Base-by-base conservation (phyloP, 1,284 basidiomycete species). In the Sporisorium scitamineum region DNA sequence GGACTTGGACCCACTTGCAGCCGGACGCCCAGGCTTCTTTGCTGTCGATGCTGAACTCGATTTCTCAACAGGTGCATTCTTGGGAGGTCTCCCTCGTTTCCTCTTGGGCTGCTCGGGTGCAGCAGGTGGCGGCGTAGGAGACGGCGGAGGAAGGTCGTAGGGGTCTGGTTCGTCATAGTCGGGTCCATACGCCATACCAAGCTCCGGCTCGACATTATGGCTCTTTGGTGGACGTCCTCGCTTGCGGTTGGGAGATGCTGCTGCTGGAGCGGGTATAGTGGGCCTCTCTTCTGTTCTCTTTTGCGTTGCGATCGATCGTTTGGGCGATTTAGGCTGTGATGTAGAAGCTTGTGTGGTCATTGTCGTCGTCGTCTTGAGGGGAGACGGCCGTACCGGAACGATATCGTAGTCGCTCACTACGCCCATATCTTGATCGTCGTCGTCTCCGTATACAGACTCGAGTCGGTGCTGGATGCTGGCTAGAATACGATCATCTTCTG, bases 401-500 rank as follows among this genome's bases (percentile, higher is more conserved):
- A 57, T 45, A 3, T 71, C 63, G 27, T 66, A 42, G 22, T 66
- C 69, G 52, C 58, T 57, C 32, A 59, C 5, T 3, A n/a, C 20
- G 5, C 27, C 54, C 22, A 42, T 7, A 2, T 59, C 52, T 2
- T 55, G 44, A 24, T 63, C 66, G 27, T 65, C 48, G n/a, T 53
- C 61, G 32, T 45, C 58, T 3, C 29, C 56, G 24, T 64, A 57
- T 5, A 39, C 67, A 20, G 67, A 47, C 29, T 62, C 51, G 11
- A 61, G 55, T 6, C 55, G 44, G 20, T 62, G 50, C 26, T 54
- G 55, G n/a, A 57, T 37, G 42, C 52, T 44, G 22, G 58, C 61
- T 9, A 69, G 32, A 5, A 69, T 62, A 2, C 32, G n/a, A 22
- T 75, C 72, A 16, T 70, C 72, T 34, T 75, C 72, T 31, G 67